phyloP scores from a whole-genome alignment of 2,329 filamentous ascomycete genomes.

The Paraconiothyrium brasiliense region DNA sequence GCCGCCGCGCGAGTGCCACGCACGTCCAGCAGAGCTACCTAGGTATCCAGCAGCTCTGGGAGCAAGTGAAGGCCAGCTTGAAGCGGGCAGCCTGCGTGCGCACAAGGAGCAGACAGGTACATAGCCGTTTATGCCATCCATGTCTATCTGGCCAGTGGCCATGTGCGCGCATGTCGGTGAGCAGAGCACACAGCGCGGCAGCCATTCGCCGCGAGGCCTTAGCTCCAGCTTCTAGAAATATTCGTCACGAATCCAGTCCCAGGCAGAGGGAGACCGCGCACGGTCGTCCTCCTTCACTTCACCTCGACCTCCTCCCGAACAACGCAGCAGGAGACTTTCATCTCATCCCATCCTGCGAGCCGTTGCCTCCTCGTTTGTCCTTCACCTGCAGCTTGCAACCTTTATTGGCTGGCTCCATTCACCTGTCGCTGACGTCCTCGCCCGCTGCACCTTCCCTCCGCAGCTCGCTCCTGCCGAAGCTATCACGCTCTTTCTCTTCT shows the following conservation, averaged over 20 bases:
- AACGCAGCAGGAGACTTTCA: constrained; percentile 6
- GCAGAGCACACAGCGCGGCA: neutral
- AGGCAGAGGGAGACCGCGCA: constrained; percentile 15
- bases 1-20: constrained; percentile 28
- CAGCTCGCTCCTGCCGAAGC: constrained; percentile 3
- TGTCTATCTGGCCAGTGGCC: neutral
- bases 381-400: constrained; percentile 27
- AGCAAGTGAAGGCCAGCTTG: neutral
- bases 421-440: constrained; percentile 23
- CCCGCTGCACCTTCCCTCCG: constrained; percentile 18
- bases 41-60: neutral
- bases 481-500: constrained; percentile 3
- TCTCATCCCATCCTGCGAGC: constrained; percentile 30
- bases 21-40: constrained; percentile 10
- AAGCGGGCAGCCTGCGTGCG: neutral
- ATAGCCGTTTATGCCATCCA: neutral
- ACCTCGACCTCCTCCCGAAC: constrained; percentile 14
- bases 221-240: constrained; percentile 17
- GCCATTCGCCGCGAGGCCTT: constrained; percentile 12
- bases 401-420: constrained; percentile 22
- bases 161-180: neutral
- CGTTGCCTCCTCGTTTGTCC: constrained; percentile 23
- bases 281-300: constrained; percentile 21
- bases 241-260: constrained; percentile 18
- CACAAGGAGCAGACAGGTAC: neutral